phyloP scores from a whole-genome alignment of 83 land plant genomes.

The Larix sibirica region DNA sequence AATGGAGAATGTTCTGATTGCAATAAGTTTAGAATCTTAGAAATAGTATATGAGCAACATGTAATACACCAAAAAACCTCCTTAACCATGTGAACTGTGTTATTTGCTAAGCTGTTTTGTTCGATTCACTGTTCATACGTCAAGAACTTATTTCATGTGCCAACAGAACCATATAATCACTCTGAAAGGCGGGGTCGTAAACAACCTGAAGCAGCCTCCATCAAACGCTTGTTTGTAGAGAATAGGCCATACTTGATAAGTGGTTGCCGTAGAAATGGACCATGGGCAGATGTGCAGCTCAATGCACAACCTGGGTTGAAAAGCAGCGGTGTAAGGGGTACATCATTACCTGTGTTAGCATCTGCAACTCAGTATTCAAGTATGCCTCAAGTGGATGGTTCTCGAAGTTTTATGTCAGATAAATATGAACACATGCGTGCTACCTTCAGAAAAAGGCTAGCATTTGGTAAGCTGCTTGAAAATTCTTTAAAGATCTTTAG shows the following conservation, averaged over 20 bases:
- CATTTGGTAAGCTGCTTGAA: conserved; percentile 64
- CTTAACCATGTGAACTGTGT: background rate
- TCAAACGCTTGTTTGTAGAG: conserved; percentile 82
- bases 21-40: background rate
- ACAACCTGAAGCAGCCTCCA: conserved; percentile 88
- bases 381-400: conserved; percentile 10
- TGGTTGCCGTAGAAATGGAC: conserved; percentile 56
- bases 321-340: background rate
- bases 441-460: conserved; percentile 68
- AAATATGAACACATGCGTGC: conserved; percentile 73
- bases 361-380: conserved; percentile 4
- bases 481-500: background rate
- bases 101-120: background rate
- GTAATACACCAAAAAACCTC: background rate
- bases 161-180: conserved; percentile 79
- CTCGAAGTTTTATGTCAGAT: conserved; percentile 48
- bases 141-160: background rate
- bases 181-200: conserved; percentile 81
- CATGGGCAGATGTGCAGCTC: conserved; percentile 3
- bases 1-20: no score
- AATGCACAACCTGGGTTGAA: conserved; percentile 7
- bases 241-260: conserved; percentile 75
- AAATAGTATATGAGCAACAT: background rate
- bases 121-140: background rate
- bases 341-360: background rate